phyloP scores from a whole-genome alignment of 2,329 filamentous ascomycete species.

The Nigrospora oryzae region DNA sequence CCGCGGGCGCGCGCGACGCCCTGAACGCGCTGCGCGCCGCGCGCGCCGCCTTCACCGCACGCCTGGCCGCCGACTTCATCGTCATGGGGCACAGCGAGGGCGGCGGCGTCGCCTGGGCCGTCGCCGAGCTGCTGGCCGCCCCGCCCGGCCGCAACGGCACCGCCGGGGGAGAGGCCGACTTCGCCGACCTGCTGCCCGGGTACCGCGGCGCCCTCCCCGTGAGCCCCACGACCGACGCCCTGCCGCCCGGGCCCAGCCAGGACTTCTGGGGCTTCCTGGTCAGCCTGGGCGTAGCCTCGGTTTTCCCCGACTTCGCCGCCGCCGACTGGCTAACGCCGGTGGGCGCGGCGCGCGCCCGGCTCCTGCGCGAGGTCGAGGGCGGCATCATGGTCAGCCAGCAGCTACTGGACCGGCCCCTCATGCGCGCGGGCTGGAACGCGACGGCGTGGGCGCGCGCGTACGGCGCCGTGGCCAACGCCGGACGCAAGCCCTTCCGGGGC shows the following conservation, averaged over 20 bases:
- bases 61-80: slow-evolving; percentile 27
- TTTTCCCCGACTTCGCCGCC: slow-evolving; percentile 17
- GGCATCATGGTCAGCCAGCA: slow-evolving; percentile 7
- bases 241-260: neutral
- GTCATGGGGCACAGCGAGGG: slow-evolving; percentile 38
- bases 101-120: slow-evolving; percentile 31
- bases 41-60: slow-evolving; percentile 26
- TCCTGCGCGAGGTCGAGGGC: slow-evolving; percentile 11
- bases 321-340: slow-evolving; percentile 17
- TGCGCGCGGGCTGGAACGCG: slow-evolving; percentile 10
- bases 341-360: slow-evolving; percentile 10
- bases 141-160: no score
- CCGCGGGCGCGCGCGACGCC: slow-evolving; percentile 31
- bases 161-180: slow-evolving; percentile 14
- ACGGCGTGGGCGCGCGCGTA: slow-evolving; percentile 13
- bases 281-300: slow-evolving; percentile 8
- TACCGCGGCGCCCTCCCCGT: slow-evolving; percentile 27
- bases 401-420: slow-evolving; percentile 5
- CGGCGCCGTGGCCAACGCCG: slow-evolving; percentile 15
- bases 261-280: slow-evolving; percentile 11
- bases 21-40: slow-evolving; percentile 33
- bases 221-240: slow-evolving; percentile 17
- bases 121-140: slow-evolving; percentile 17
- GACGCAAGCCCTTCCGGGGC: slow-evolving; percentile 21
- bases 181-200: slow-evolving; percentile 18